Conservation (phyloP, 2,329 filamentous ascomycete genomes). For the Pseudopyrenochaeta lycopersici region DNA sequence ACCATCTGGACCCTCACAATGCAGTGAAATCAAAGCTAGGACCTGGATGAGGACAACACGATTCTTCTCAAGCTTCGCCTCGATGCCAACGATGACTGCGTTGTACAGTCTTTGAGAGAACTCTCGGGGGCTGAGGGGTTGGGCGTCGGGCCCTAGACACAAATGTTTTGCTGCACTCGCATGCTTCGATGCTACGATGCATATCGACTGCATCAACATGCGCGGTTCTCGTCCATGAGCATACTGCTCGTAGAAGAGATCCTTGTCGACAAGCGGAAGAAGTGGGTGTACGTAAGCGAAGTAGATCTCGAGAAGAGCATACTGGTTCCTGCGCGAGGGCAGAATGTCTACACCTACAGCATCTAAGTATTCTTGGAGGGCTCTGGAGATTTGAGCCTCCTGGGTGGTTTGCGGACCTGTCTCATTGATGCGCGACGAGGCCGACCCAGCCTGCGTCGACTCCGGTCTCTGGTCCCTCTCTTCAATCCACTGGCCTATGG, state of each 20-base stretch:
- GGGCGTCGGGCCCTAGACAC: conserved; percentile 46
- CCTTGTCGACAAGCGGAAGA: conserved; percentile 57
- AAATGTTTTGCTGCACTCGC: conserved; percentile 52
- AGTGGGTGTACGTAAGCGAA: conserved; percentile 57
- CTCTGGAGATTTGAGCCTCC: conserved; percentile 42
- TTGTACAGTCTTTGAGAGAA: conserved; percentile 57
- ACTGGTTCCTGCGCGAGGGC: conserved; percentile 46
- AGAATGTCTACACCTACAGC: conserved; percentile 47
- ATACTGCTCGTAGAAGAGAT: conserved; percentile 51
- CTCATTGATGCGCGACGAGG: conserved; percentile 36
- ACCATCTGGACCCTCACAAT: conserved; percentile 58
- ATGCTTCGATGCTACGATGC: conserved; percentile 59
- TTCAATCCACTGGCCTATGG: conserved; percentile 49
- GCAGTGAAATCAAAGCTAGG: conserved; percentile 57
- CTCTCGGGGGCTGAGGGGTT: conserved; percentile 50
- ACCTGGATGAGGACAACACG: conserved; percentile 58
- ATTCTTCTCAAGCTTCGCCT: conserved; percentile 54
- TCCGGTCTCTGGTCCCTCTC: conserved; percentile 35
- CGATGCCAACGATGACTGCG: conserved; percentile 52
- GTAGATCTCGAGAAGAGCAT: conserved; percentile 55
- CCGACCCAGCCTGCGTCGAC: conserved; percentile 32
- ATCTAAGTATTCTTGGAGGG: conserved; percentile 48
- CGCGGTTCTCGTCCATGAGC: conserved; percentile 47
- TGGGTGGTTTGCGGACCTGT: conserved; percentile 42
- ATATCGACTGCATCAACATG: conserved; percentile 56